Evolutionary conservation across 2,329 filamentous ascomycete genomes (phyloP).

Genomic region (Rutstroemia sp.): DNA sequence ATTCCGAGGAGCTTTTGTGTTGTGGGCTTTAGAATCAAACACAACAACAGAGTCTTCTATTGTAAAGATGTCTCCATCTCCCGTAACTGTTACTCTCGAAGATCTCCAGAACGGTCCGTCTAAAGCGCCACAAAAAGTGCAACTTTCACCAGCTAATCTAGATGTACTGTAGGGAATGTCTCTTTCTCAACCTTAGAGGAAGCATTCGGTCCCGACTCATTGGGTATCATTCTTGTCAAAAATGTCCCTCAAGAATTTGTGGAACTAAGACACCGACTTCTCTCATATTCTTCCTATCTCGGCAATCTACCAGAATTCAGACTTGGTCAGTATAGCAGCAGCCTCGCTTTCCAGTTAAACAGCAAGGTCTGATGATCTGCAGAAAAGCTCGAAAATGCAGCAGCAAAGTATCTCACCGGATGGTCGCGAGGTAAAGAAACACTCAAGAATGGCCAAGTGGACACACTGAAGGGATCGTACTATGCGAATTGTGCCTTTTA

Average conservation of each 20-base stretch:
- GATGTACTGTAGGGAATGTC: slow-evolving; percentile 46
- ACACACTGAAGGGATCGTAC: slow-evolving; percentile 76
- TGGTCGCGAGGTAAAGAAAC: slow-evolving; percentile 82
- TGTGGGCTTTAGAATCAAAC: too few relatives aligned
- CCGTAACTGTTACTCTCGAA: slow-evolving; percentile 48
- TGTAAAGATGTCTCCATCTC: slow-evolving; percentile 20
- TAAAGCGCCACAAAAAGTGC: background rate
- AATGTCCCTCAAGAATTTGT: slow-evolving; percentile 69
- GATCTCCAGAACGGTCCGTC: slow-evolving; percentile 50
- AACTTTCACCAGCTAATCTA: slow-evolving; percentile 10
- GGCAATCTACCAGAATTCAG: slow-evolving; percentile 68
- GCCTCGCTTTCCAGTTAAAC: background rate
- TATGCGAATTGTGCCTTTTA: slow-evolving; percentile 81
- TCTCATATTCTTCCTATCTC: slow-evolving; percentile 85
- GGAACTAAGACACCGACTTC: slow-evolving; percentile 61
- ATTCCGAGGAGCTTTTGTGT: too few relatives aligned
- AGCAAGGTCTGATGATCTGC: slow-evolving; percentile 11
- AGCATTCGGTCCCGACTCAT: slow-evolving; percentile 83
- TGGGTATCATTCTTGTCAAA: slow-evolving; percentile 91
- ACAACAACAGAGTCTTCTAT: too few relatives aligned
- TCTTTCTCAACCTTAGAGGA: slow-evolving; percentile 61
- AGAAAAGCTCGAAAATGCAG: slow-evolving; percentile 51
- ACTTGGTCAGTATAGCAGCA: slow-evolving; percentile 49
- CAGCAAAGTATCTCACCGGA: slow-evolving; percentile 59
- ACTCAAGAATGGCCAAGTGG: slow-evolving; percentile 68